Conservation (phyloP, 2,329 filamentous ascomycete genomes). For the Colletotrichum plurivorum region DNA sequence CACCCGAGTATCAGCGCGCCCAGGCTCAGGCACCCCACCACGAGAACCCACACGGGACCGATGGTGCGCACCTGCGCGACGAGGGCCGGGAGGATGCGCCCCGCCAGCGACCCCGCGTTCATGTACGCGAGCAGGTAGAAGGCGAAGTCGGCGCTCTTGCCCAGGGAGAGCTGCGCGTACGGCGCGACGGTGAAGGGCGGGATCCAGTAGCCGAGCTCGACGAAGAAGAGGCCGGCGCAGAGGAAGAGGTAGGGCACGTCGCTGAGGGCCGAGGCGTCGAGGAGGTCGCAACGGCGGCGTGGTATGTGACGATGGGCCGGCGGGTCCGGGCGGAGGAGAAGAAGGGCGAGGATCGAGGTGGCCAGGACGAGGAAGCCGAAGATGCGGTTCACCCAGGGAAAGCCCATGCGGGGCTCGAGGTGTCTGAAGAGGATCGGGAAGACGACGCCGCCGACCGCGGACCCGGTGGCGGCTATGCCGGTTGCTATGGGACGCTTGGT, state of each 20-base stretch:
- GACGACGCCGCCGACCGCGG: slow-evolving; percentile 43
- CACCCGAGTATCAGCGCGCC: slow-evolving; percentile 4
- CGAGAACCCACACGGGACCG: slow-evolving; percentile 11
- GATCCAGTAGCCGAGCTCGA: not conserved
- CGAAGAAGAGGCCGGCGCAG: slow-evolving; percentile 2
- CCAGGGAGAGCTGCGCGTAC: not conserved
- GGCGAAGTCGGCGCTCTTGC: slow-evolving; percentile 2
- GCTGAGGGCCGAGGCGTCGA: not conserved
- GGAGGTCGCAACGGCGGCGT: not conserved
- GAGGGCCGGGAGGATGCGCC: slow-evolving; percentile 24
- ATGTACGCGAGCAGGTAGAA: slow-evolving; percentile 27
- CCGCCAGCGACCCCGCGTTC: slow-evolving; percentile 26
- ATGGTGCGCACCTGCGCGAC: slow-evolving; percentile 24
- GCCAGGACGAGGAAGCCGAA: slow-evolving; percentile 2
- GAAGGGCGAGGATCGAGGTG: not conserved
- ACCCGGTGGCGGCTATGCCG: slow-evolving; percentile 50
- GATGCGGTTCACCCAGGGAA: not conserved
- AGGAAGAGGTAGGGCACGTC: not conserved
- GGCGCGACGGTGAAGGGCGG: not conserved
- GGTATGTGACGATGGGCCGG: not conserved
- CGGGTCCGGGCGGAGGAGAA: not conserved
- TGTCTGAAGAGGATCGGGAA: slow-evolving; percentile 1
- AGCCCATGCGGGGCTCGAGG: not conserved
- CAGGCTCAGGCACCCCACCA: not conserved
- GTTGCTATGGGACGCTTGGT: slow-evolving; percentile 46